Evolutionary conservation across 2,329 filamentous ascomycete species (phyloP), one percentile per base, ranked within the genome.

Genomic region (Apiospora saccharicola): DNA sequence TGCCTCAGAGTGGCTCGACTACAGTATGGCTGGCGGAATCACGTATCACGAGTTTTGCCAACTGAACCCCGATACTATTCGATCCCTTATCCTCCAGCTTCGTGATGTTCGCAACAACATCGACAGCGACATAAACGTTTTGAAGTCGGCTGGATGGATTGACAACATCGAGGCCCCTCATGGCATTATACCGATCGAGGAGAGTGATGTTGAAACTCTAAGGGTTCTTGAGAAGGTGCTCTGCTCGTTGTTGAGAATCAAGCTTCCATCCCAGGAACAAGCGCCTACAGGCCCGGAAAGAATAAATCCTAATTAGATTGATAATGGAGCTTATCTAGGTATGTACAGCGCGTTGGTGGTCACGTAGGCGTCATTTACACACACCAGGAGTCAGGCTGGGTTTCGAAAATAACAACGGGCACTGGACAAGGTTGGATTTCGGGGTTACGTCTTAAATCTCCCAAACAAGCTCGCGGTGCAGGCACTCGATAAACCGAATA

Each of bases 1-100:
- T 57, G 73, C 70, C 14, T 75, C 75, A 2, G 75, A 78, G 24
- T 78, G 76, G 77, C 73, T 76, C 10, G 74, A 79, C 14, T 70
- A 73, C 43, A 74, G 75, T 46, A 44, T 71, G 14, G 68, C 68
- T 3, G 73, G 74, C 1, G 75, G 75, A 6, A 64, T 78, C 30
- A 75, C 76, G 0, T 75, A 76, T 43, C 69, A 71, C 22, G 75
- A 77, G 53, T 77, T 79, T 72, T 76, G 75, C 43, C 71, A 67
- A 12, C 68, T 79, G 13, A 75, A 78, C 53, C 72, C 75, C 12
- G 74, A 75, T 37, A 75, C 75, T 3, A 75, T 79, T 22, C 73
- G 74, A 12, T 79, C 77, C 3, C 69, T 78, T 16, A 74, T 67
- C 19, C 41, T 74, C 8, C 75, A 76, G 37, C 74, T 80, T 30